Evolutionary conservation across 2,329 filamentous ascomycete species (phyloP), one percentile per base, ranked within the genome.

Genomic region (Waltergamsia citrina): DNA sequence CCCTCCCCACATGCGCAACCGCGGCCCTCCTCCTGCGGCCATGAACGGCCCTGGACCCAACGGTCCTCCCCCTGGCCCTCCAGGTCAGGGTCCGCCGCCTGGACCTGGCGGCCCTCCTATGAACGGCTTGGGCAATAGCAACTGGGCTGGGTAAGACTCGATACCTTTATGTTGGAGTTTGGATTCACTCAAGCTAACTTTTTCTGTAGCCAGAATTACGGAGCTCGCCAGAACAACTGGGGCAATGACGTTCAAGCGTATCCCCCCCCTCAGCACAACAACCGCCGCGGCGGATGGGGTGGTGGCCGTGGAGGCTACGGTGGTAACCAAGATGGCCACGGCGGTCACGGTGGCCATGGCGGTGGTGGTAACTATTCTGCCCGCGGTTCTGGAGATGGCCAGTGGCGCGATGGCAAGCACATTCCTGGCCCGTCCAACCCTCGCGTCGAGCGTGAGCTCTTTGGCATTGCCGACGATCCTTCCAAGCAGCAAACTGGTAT

Each of bases 361-460:
- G 69, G 70, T 39, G 63, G 67, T 41, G 62, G 64, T 39, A 65
- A 64, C 43, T 65, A 69, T 46, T 49, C 71, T 52, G 70, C 78
- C 50, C 79, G 83, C 51, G 87, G 88, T 51, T 93, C 87, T 56
- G 92, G 92, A 52, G 92, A 96, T 54, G 92, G 92, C 52, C 80
- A 86, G 67, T 98, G 92, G 92, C 79, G 81, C 53, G 90, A 96
- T 47, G 92, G 92, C 62, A 94, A 96, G 73, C 92, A 98, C 68
- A 69, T 95, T 50, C 75, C 90, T 40, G 92, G 92, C 38, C 86
- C 88, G 43, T 61, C 81, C 49, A 96, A 96, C 68, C 74, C 81
- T 43, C 87, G 90, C 49, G 46, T 94, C 30, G 92, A 98, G 74
- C 88, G 88, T 50, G 92, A 98, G 56, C 82, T 98, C 34, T 98